phyloP scores from a whole-genome alignment of 2,329 filamentous ascomycete genomes.

The Ascochyta rabiei region DNA sequence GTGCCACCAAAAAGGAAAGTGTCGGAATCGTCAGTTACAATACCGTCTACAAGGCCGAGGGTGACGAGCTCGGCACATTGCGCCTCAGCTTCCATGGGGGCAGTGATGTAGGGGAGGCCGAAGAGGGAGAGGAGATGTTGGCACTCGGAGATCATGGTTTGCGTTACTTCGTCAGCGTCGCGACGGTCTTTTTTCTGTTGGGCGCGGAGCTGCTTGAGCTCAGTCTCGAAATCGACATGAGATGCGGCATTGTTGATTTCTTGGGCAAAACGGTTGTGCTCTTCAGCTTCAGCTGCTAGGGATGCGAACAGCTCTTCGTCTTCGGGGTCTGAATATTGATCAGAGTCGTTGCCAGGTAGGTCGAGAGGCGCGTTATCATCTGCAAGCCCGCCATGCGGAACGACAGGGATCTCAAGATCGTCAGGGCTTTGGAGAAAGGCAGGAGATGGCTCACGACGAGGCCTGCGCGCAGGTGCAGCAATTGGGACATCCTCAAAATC shows the following conservation, averaged over 20 bases:
- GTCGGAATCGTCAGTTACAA: slow-evolving; percentile 97
- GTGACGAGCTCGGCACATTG: slow-evolving; percentile 91
- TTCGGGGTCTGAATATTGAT: slow-evolving; percentile 76
- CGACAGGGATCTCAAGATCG: slow-evolving; percentile 37
- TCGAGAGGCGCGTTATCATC: slow-evolving; percentile 37
- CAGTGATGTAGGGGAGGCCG: slow-evolving; percentile 93
- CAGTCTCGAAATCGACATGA: slow-evolving; percentile 80
- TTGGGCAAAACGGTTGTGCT: slow-evolving; percentile 90
- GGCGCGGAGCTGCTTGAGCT: slow-evolving; percentile 83
- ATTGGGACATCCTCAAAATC: slow-evolving; percentile 58
- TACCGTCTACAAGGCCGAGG: slow-evolving; percentile 90
- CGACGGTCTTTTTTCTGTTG: slow-evolving; percentile 96
- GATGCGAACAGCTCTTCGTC: slow-evolving; percentile 88
- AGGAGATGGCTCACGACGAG: slow-evolving; percentile 32
- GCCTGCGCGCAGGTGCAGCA: slow-evolving; percentile 22
- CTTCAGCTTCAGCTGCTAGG: slow-evolving; percentile 87
- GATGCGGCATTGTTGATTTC: slow-evolving; percentile 76
- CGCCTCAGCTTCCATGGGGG: slow-evolving; percentile 98
- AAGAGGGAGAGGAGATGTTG: slow-evolving; percentile 89
- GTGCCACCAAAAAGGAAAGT: slow-evolving; percentile 97
- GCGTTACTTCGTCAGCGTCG: slow-evolving; percentile 95
- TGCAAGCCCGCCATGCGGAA: slow-evolving; percentile 39
- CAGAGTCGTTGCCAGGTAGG: slow-evolving; percentile 39
- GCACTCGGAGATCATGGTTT: slow-evolving; percentile 94
- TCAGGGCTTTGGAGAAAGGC: slow-evolving; percentile 32